Percentiles rank a stretch among this genome's conserved stretches.
Evolutionary conservation across 139 green algal species (phyloP).

Genomic region (Volvox reticuliferus): DNA sequence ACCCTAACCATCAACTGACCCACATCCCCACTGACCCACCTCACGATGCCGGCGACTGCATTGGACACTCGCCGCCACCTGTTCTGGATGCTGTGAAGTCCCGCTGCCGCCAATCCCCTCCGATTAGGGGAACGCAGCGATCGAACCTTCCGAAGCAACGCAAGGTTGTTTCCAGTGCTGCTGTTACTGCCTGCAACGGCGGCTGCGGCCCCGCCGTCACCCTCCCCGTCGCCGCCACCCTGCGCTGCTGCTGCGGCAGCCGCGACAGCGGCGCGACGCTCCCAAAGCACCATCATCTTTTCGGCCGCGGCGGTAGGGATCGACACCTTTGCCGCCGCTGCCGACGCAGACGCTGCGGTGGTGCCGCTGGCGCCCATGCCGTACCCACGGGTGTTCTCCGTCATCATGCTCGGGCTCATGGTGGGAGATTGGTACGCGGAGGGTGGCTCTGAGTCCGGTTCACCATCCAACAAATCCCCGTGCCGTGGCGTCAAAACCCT

Average conservation of each 20-base stretch:
- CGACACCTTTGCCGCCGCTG: background rate
- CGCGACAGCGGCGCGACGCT: background rate
- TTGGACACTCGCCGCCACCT: background rate
- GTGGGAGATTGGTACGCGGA: background rate
- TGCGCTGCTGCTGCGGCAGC: background rate
- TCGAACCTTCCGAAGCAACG: background rate
- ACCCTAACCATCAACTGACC: background rate
- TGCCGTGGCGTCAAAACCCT: background rate
- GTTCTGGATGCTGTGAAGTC: background rate
- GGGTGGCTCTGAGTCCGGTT: constrained; percentile 6
- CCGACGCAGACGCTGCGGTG: background rate
- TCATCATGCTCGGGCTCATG: background rate
- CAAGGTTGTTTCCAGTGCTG: background rate
- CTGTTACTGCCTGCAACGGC: background rate
- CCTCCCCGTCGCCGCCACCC: background rate
- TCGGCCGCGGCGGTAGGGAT: background rate
- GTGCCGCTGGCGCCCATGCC: background rate
- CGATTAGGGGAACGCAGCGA: background rate
- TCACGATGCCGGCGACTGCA: background rate
- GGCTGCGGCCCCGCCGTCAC: background rate
- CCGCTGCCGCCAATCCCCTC: background rate
- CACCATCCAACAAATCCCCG: background rate
- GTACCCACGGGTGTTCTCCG: background rate
- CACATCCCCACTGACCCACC: background rate
- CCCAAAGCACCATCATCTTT: background rate